Conservation (phyloP, 352 stramenopile species). For the Globisporangium lucens region DNA sequence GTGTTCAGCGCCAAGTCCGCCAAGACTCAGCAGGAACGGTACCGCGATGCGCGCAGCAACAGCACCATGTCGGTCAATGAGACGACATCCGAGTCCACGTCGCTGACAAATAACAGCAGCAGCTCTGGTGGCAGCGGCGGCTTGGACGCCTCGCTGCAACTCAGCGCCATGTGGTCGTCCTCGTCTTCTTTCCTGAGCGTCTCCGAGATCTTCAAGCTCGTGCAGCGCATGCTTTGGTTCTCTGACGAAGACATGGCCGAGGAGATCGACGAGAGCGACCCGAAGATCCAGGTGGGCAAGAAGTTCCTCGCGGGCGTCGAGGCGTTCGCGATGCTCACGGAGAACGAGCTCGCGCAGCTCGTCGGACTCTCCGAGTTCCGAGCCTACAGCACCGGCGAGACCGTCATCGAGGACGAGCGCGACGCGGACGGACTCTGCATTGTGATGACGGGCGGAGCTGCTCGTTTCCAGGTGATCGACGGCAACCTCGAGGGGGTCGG, state of each 20-base stretch:
- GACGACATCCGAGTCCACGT: slow-evolving; percentile 13
- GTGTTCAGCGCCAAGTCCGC: slow-evolving; percentile 9
- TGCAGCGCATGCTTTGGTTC: slow-evolving; percentile 42
- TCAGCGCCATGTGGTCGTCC: slow-evolving; percentile 24
- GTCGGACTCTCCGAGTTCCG: slow-evolving; percentile 42
- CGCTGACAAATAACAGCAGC: slow-evolving; percentile 12
- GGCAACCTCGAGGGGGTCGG: slow-evolving; percentile 21
- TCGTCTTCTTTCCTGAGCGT: slow-evolving; percentile 20
- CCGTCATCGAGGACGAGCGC: slow-evolving; percentile 45
- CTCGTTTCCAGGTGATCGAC: slow-evolving; percentile 24
- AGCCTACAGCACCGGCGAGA: slow-evolving; percentile 32
- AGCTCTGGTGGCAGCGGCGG: neutral
- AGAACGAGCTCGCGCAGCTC: slow-evolving; percentile 54
- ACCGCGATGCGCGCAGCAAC: slow-evolving; percentile 9
- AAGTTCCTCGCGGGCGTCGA: slow-evolving; percentile 55
- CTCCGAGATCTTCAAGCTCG: slow-evolving; percentile 29
- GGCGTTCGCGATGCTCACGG: slow-evolving; percentile 50
- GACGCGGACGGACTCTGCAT: slow-evolving; percentile 55
- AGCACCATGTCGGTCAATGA: slow-evolving; percentile 15
- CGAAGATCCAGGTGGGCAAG: slow-evolving; percentile 48
- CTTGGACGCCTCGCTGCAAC: slow-evolving; percentile 11
- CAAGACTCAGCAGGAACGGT: slow-evolving; percentile 12
- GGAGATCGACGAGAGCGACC: slow-evolving; percentile 47
- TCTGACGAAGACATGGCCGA: slow-evolving; percentile 50
- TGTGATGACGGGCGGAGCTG: slow-evolving; percentile 36